Conservation (phyloP, 2,329 filamentous ascomycete species). For the Hymenoscyphus repandus region DNA sequence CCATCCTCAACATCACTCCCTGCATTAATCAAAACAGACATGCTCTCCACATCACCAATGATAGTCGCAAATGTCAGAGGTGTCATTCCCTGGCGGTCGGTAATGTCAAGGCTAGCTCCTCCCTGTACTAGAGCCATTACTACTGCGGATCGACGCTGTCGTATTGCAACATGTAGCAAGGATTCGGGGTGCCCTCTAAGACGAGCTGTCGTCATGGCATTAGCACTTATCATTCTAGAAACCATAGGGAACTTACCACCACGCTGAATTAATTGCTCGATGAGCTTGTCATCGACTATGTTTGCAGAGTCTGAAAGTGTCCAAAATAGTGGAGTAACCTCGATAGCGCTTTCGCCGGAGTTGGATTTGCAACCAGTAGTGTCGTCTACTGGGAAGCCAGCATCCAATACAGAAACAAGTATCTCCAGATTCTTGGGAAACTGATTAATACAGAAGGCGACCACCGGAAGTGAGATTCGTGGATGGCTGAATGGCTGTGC, state of each 20-base stretch:
- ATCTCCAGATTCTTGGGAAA: slow-evolving; percentile 51
- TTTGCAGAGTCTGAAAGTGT: slow-evolving; percentile 57
- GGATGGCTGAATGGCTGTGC: slow-evolving; percentile 46
- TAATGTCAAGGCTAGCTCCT: slow-evolving; percentile 12
- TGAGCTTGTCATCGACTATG: slow-evolving; percentile 51
- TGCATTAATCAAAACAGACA: slow-evolving; percentile 48
- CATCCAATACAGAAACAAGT: slow-evolving; percentile 48
- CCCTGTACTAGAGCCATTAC: slow-evolving; percentile 10
- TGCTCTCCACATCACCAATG: slow-evolving; percentile 46
- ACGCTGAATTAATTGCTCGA: slow-evolving; percentile 49
- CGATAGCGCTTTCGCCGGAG: neutral
- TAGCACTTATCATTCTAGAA: slow-evolving; percentile 26
- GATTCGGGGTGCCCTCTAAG: slow-evolving; percentile 13
- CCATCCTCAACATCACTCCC: slow-evolving; percentile 62
- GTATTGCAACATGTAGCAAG: slow-evolving; percentile 16
- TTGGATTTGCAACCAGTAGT: slow-evolving; percentile 23
- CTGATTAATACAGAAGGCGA: slow-evolving; percentile 47
- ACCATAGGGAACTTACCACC: slow-evolving; percentile 32
- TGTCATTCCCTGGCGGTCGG: slow-evolving; percentile 5
- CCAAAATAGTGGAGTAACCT: slow-evolving; percentile 50
- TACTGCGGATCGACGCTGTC: slow-evolving; percentile 4
- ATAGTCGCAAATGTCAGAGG: slow-evolving; percentile 3
- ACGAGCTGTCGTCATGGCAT: slow-evolving; percentile 34
- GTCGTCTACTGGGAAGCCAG: slow-evolving; percentile 58
- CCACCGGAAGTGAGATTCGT: slow-evolving; percentile 39